Base-by-base conservation (phyloP, 75 land plant genomes). In the Pseudotsuga menziesii region DNA sequence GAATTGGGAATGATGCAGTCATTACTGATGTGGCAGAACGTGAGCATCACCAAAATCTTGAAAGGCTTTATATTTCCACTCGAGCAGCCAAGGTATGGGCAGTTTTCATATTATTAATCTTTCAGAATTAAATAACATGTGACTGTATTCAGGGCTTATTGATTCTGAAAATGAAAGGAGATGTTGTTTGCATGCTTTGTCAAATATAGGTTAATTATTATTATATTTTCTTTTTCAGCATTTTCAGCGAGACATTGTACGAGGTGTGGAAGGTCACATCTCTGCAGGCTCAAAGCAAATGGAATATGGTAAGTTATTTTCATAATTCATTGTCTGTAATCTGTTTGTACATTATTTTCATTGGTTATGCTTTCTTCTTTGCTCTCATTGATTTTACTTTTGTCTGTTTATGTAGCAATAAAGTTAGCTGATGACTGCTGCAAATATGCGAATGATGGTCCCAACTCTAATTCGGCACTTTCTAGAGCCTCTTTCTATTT, bases 381-480 rank as follows among this genome's bases (percentile, higher is more conserved):
- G 20, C 41, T 69, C 48, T 54, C 9, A 27, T 48, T 57, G 27
- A 63, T 79, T 17, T 61, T 32, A 14, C 35, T 69, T 19, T 56
- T 58, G 57, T 62, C 54, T 76, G 27, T 69, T 79, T 78, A 54
- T 14, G 69, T 77, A 96, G 98, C 77, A 59, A 91, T 64, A 48
- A 96, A 83, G 80, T 75, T 96, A 75, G 88, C 94, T 44, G 90
- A 93, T 20, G 96, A 91, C 76, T 93, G 98, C 79, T 82, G 88
- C 57, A 88, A 82, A 83, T 96, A 96, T 88, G 94, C 91, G 57
- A 76, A 76, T 73, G 91, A 87, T 61, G 86, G 95, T 29, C 83
- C 88, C 56, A 77, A 76, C 60, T 57, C 72, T 63, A 73, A 69
- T 63, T 78, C 84, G 44, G 78, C 88, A 44, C 91, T 96, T 82